Percentiles rank a stretch among this genome's conserved stretches.
Evolutionary conservation across 2,329 filamentous ascomycete genomes (phyloP).

Genomic region (Cordyceps cicadae): DNA sequence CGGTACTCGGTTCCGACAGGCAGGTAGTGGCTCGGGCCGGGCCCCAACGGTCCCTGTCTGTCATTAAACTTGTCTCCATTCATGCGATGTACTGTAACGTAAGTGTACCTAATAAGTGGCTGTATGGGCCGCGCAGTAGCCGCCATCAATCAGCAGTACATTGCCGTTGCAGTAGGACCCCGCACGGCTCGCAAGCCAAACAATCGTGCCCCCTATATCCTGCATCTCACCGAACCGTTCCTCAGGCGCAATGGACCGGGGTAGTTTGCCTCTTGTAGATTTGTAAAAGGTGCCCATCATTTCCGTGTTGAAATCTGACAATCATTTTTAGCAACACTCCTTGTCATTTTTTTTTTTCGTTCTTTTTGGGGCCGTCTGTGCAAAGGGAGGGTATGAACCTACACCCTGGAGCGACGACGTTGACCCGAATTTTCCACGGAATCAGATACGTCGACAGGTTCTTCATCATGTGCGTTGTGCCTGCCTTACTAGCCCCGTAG

Average conservation of each 20-base stretch:
- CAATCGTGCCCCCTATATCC: neutral
- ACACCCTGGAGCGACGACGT: neutral
- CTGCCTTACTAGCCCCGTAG: neutral
- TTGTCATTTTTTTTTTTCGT: no score
- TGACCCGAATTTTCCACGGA: neutral
- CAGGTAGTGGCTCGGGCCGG: neutral
- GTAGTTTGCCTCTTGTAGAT: neutral
- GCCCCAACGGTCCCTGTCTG: neutral
- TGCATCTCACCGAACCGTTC: neutral
- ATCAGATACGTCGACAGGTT: neutral
- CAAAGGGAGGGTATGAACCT: neutral
- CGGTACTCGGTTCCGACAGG: neutral
- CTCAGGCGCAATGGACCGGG: neutral
- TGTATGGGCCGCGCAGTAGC: neutral
- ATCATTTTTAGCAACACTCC: no score
- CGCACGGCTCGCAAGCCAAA: neutral
- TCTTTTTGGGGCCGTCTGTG: neutral
- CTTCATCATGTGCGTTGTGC: neutral
- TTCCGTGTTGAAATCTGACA: neutral
- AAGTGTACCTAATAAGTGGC: neutral
- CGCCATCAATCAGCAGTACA: neutral
- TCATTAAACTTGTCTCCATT: neutral
- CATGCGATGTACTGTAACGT: neutral
- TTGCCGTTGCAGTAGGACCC: neutral
- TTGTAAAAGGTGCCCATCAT: neutral